Conservation (phyloP, 1,139 yeast genomes). For the Chernovozyma aurita region DNA sequence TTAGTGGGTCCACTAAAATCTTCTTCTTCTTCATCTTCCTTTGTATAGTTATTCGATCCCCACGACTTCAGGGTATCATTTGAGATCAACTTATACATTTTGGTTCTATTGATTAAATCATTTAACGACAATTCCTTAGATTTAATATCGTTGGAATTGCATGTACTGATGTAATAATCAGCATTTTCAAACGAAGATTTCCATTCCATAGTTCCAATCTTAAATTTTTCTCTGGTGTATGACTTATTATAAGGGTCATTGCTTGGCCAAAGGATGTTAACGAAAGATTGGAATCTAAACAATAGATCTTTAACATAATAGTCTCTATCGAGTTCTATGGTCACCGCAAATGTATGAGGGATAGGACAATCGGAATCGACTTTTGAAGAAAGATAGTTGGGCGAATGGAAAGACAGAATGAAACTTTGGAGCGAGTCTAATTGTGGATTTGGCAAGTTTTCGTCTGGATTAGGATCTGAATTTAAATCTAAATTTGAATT, state of each 20-base stretch:
- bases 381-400: constrained; percentile 37
- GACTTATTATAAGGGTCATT: constrained; percentile 48
- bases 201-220: constrained; percentile 49
- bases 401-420: constrained; percentile 24
- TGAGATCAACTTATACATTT: constrained; percentile 24
- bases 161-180: constrained; percentile 41
- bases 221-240: constrained; percentile 42
- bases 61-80: not conserved
- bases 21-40: not conserved
- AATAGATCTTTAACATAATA: constrained; percentile 24
- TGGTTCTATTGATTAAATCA: constrained; percentile 34
- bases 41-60: not conserved
- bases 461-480: not conserved
- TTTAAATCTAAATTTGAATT: not conserved
- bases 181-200: constrained; percentile 37
- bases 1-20: not conserved
- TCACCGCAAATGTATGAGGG: constrained; percentile 45
- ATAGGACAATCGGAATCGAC: constrained; percentile 40
- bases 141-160: constrained; percentile 32
- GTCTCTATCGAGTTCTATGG: constrained; percentile 37
- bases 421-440: constrained; percentile 2
- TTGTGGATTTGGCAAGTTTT: not conserved
- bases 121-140: constrained; percentile 26
- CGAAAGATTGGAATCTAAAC: constrained; percentile 30
- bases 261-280: constrained; percentile 49